Percentiles rank a stretch among this genome's conserved stretches.
Conservation (phyloP, 2,329 filamentous ascomycete species). For the Graphiopsis chlorocephala region DNA sequence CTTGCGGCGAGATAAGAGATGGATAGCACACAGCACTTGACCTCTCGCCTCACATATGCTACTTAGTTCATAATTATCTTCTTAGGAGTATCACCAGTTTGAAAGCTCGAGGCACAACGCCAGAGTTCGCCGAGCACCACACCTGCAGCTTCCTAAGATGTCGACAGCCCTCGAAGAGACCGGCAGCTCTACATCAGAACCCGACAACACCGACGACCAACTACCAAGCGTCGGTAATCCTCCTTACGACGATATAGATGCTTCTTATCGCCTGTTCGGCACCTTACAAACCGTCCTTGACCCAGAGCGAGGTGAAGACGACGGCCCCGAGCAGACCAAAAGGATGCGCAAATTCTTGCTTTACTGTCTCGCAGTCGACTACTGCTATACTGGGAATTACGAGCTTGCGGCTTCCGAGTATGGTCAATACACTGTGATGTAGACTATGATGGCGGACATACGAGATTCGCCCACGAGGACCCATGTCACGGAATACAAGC, state of each 20-base stretch:
- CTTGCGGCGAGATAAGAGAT: background rate
- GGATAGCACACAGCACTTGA: background rate
- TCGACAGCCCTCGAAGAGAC: background rate
- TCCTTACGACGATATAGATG: background rate
- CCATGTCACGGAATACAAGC: background rate
- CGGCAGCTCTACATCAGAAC: background rate
- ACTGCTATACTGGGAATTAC: background rate
- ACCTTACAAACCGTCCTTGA: background rate
- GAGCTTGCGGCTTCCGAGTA: background rate
- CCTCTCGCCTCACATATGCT: background rate
- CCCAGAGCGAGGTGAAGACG: background rate
- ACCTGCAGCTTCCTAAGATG: background rate
- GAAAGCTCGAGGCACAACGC: background rate
- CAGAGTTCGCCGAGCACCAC: background rate
- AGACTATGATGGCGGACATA: background rate
- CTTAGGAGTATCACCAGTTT: background rate
- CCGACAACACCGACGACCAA: background rate
- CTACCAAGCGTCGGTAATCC: background rate
- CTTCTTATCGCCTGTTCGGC: background rate
- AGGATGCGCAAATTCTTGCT: background rate
- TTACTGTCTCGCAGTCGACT: background rate
- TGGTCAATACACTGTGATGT: background rate
- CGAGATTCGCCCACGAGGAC: background rate
- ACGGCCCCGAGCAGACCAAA: background rate
- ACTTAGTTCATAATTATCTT: background rate